Evolutionary conservation across 225 moss, liverwort and hornwort species (phyloP).

Genomic region (Polytrichum formosum): DNA sequence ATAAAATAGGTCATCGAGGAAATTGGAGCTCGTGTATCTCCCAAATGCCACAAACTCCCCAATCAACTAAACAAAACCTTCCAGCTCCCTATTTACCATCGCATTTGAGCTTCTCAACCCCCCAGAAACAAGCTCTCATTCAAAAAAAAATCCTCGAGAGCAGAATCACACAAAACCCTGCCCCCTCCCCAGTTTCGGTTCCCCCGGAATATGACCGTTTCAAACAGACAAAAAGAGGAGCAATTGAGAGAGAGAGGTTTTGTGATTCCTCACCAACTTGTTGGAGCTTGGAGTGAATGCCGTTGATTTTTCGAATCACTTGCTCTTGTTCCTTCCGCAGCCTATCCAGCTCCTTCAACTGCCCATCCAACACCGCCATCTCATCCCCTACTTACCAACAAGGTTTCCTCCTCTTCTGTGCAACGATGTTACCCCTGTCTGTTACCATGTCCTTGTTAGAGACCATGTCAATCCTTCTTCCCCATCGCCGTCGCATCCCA

Average conservation of each 20-base stretch:
- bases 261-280: slow-evolving; percentile 29
- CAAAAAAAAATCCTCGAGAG: background rate
- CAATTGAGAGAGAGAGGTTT: no score
- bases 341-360: slow-evolving; percentile 69
- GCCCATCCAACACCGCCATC: slow-evolving; percentile 40
- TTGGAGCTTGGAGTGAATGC: slow-evolving; percentile 48
- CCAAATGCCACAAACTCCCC: no score
- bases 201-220: background rate
- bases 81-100: background rate
- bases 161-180: background rate
- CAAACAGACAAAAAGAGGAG: background rate
- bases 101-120: slow-evolving; percentile 3
- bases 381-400: background rate
- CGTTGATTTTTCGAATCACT: slow-evolving; percentile 61
- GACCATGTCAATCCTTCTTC: no score
- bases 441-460: no score
- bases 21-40: no score
- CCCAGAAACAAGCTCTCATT: background rate
- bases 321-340: slow-evolving; percentile 64
- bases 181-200: background rate
- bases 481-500: no score
- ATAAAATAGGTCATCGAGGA: no score
- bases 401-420: background rate
- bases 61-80: no score
- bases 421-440: no score